A percentile compares a stretch with the other conserved stretches of the same genome.
Conservation (phyloP, 225 moss, liverwort and hornwort genomes). For the Straminergon stramineum region DNA sequence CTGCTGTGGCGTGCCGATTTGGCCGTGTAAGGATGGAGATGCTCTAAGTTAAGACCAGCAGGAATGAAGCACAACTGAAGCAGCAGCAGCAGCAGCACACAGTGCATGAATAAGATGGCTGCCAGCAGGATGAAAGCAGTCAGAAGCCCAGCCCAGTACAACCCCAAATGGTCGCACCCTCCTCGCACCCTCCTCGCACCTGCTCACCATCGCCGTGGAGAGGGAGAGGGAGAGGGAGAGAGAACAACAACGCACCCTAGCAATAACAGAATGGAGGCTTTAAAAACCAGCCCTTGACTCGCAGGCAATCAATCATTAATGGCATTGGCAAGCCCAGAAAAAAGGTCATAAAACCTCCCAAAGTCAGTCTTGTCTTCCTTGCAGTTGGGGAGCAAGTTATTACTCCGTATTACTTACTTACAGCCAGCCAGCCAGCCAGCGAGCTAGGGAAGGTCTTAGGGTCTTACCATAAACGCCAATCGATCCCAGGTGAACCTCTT, state of each 20-base stretch:
- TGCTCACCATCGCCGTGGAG: not conserved
- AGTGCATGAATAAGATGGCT: not conserved
- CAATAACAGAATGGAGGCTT: not conserved
- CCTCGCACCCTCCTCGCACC: not conserved
- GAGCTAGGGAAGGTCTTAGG: not conserved
- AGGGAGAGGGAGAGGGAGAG: not conserved
- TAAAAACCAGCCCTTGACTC: not conserved
- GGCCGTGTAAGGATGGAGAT: not conserved
- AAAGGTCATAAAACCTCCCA: not conserved
- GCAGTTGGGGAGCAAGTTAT: not conserved
- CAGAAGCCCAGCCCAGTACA: not conserved
- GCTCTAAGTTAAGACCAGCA: not conserved
- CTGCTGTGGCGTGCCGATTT: not conserved
- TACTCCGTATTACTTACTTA: not conserved
- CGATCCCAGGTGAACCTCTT: not conserved
- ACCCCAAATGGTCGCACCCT: not conserved
- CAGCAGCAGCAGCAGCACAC: not conserved
- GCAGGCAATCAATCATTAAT: constrained; percentile 6
- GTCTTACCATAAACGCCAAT: not conserved
- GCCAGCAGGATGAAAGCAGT: not conserved
- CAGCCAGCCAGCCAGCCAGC: not conserved
- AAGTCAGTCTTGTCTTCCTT: not conserved
- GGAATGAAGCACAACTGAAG: not conserved
- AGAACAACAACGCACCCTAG: not conserved
- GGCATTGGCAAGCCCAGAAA: not conserved